A percentile compares a stretch with the other conserved stretches of the same genome.
Evolutionary conservation across 129 eudicot species (phyloP).

Genomic region (Saussurea involucrata): DNA sequence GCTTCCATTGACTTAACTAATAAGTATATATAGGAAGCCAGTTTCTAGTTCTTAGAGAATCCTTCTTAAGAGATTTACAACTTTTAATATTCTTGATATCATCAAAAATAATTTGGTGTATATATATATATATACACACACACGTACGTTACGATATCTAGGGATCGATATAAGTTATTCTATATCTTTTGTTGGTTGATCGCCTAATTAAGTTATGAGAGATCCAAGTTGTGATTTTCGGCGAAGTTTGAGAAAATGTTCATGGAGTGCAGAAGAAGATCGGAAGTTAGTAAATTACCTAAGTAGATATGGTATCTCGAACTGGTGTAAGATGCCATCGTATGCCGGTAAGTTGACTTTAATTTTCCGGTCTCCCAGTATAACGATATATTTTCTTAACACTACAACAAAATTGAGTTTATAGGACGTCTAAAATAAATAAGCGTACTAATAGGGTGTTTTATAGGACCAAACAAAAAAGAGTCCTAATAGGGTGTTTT

Average conservation of each 20-base stretch:
- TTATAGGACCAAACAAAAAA: too few species aligned
- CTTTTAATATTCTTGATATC: not conserved
- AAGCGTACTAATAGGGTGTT: too few species aligned
- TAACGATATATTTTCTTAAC: too few species aligned
- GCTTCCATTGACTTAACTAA: not conserved
- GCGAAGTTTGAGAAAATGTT: slow-evolving; percentile 16
- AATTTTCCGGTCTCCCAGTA: not conserved
- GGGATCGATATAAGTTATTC: too few species aligned
- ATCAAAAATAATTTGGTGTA: too few species aligned
- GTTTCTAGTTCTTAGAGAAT: not conserved
- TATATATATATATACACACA: too few species aligned
- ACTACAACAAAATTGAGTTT: too few species aligned
- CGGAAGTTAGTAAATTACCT: slow-evolving; percentile 17
- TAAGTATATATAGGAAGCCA: not conserved
- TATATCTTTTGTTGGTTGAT: too few species aligned
- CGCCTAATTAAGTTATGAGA: not conserved
- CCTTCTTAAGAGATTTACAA: not conserved
- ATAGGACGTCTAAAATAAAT: too few species aligned
- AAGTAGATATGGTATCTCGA: slow-evolving; percentile 14
- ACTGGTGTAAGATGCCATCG: slow-evolving; percentile 26
- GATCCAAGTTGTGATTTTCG: not conserved
- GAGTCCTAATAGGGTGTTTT: too few species aligned
- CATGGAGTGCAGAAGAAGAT: slow-evolving; percentile 32
- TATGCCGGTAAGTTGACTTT: slow-evolving; percentile 13
- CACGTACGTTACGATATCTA: too few species aligned